Conservation (phyloP, 495 filamentous ascomycete genomes). For the Aspergillus carlsbadensis region DNA sequence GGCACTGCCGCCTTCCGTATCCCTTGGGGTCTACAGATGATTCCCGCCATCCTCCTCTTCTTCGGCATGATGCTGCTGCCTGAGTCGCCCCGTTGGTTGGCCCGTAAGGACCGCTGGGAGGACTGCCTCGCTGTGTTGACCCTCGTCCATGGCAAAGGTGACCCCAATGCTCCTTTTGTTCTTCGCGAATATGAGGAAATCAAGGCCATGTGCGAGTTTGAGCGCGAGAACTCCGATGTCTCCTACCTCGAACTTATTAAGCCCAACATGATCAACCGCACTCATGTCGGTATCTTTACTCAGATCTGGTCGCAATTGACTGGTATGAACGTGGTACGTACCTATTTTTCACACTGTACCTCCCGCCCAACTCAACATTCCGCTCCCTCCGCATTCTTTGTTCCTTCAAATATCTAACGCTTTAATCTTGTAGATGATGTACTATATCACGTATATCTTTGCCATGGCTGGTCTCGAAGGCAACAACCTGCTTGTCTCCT, state of each 20-base stretch:
- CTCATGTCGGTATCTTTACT: constrained; percentile 70
- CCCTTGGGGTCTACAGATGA: constrained; percentile 75
- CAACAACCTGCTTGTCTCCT: constrained; percentile 62
- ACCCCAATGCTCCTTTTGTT: constrained; percentile 61
- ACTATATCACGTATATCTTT: constrained; percentile 64
- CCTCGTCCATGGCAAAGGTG: constrained; percentile 65
- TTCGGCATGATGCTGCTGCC: constrained; percentile 64
- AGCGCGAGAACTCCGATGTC: constrained; percentile 60
- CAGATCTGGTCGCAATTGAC: constrained; percentile 85
- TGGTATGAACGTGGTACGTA: constrained; percentile 63
- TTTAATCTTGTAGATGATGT: constrained; percentile 60
- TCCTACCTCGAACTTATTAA: constrained; percentile 69
- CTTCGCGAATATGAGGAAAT: constrained; percentile 68
- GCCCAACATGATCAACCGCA: constrained; percentile 71
- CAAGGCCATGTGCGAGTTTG: constrained; percentile 66
- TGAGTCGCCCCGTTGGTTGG: constrained; percentile 78
- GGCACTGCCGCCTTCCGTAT: constrained; percentile 63
- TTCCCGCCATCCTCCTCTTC: constrained; percentile 66
- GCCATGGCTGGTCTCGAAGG: constrained; percentile 66
- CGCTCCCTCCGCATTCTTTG: too few species aligned
- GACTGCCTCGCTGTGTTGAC: constrained; percentile 62
- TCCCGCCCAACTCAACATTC: too few species aligned
- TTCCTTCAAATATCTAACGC: background rate
- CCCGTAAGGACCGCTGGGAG: constrained; percentile 71
- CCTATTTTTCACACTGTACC: background rate